A percentile compares a stretch with the other conserved stretches of the same genome.
These are phyloP conservation scores for Pyrus betulifolia DNA, from an alignment of 306 rosid species.

Conservation along the genomic window DNA sequence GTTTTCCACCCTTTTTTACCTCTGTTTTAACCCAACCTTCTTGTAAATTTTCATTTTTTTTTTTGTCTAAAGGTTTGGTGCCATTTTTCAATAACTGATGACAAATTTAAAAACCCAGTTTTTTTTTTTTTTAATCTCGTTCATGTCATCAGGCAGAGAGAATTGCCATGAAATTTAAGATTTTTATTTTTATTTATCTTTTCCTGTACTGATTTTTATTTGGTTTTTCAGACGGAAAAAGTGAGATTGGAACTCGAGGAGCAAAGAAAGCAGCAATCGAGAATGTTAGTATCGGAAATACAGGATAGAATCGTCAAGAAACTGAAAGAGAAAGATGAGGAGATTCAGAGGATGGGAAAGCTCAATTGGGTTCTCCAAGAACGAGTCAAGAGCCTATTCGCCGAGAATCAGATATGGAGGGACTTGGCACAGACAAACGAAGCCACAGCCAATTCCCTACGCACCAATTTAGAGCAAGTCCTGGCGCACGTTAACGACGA, in stretches of 20 bases:
- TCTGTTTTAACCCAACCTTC: neutral
- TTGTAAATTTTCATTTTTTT: neutral
- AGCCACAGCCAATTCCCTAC: constrained; percentile 65
- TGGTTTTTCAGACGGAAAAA: constrained; percentile 51
- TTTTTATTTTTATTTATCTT: neutral
- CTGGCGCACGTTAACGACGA: constrained; percentile 44
- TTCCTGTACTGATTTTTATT: neutral
- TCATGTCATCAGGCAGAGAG: neutral
- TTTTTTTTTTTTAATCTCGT: neutral
- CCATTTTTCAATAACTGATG: neutral
- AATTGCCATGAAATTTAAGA: neutral
- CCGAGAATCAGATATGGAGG: constrained; percentile 76
- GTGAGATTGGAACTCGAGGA: constrained; percentile 54
- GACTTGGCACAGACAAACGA: constrained; percentile 76
- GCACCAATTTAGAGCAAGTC: constrained; percentile 52
- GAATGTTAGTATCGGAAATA: constrained; percentile 38
- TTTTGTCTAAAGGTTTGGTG: neutral
- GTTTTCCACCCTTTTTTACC: neutral
- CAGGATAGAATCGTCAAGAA: constrained; percentile 50
- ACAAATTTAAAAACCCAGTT: neutral
- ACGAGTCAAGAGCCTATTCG: constrained; percentile 38
- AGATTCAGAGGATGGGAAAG: constrained; percentile 58
- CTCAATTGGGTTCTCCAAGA: constrained; percentile 68
- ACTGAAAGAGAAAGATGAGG: constrained; percentile 72
- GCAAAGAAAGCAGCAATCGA: constrained; percentile 44